Evolutionary conservation across 1,284 basidiomycete genomes (phyloP), one percentile per base, ranked within the genome.

Genomic region (Melampsora occidentalis): DNA sequence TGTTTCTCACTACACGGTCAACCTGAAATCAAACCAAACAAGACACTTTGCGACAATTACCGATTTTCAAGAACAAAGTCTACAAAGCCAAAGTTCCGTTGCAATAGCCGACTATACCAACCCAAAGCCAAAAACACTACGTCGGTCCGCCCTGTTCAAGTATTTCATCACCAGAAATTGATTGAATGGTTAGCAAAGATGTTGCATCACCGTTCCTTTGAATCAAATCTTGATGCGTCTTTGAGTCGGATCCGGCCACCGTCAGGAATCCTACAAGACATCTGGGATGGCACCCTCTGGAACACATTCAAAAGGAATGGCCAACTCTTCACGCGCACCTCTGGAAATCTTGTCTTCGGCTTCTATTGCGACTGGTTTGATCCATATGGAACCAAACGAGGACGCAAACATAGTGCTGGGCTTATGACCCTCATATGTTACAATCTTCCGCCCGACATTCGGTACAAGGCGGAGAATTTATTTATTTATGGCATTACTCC

Each of bases 261-360:
- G 42, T 33, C 28, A 33, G 68, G 68, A 22, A 16, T 57, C 68
- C n/a, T 70, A 25, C 49, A 33, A 31, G 68, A 70, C 61, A 42
- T 70, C 31, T 70, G 68, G 68, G 68, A 70, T 53, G 68, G 68
- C 16, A 35, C 68, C 28, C n/a, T 70, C 12, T 70, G 68, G 68
- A 70, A 39, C 6, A 35, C 5, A 35, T 57, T 70, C 28, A 70
- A 33, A 31, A 6, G 10, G 35, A 39, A 39, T 39, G 35, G 35
- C 35, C 35, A 39, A 39, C 2, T 39, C 10, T 39, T 39, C 35
- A 39, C 35, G 1, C 35, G 35, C 35, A 39, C 10, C 35, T 39
- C 35, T 39, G 62, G 62, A 6, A 64, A 20, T 64, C 25, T 57
- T 5, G 53, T 57, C 7, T 57, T 57, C 7, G 20, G 53, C 2